Evolutionary conservation across 768 basidiomycete species (phyloP).

Genomic region (Leccinum rimulosum): DNA sequence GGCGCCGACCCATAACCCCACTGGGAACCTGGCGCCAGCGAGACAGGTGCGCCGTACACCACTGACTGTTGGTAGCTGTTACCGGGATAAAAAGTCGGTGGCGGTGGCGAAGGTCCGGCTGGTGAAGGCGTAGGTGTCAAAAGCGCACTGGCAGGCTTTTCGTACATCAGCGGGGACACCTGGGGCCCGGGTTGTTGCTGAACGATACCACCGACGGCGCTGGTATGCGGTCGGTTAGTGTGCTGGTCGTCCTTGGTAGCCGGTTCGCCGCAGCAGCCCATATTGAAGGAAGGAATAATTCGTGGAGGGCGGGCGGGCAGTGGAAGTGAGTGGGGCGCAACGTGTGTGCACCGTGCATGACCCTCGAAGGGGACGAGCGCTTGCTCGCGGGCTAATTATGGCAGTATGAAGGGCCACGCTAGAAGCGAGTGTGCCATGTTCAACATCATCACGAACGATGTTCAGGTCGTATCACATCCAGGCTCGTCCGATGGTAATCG

Average conservation of each 20-base stretch:
- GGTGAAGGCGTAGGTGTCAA: conserved; percentile 38
- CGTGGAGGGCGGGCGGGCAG: too few species aligned
- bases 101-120: conserved; percentile 43
- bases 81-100: conserved; percentile 30
- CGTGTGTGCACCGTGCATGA: background rate
- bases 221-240: conserved; percentile 33
- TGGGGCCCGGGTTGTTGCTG: conserved; percentile 52
- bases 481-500: too few species aligned
- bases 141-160: conserved; percentile 44
- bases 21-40: conserved; percentile 12
- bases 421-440: background rate
- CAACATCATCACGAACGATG: too few species aligned
- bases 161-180: conserved; percentile 32
- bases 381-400: conserved; percentile 3
- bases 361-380: conserved; percentile 8
- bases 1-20: conserved; percentile 26
- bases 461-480: too few species aligned
- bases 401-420: conserved; percentile 12
- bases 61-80: conserved; percentile 18
- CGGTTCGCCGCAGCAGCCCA: conserved; percentile 70
- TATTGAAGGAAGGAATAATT: background rate
- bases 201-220: conserved; percentile 31
- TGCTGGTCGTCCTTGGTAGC: conserved; percentile 30
- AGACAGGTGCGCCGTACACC: conserved; percentile 20
- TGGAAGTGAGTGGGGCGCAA: background rate